phyloP scores from a whole-genome alignment of 768 basidiomycete species.

The Phaeotremella fagi region DNA sequence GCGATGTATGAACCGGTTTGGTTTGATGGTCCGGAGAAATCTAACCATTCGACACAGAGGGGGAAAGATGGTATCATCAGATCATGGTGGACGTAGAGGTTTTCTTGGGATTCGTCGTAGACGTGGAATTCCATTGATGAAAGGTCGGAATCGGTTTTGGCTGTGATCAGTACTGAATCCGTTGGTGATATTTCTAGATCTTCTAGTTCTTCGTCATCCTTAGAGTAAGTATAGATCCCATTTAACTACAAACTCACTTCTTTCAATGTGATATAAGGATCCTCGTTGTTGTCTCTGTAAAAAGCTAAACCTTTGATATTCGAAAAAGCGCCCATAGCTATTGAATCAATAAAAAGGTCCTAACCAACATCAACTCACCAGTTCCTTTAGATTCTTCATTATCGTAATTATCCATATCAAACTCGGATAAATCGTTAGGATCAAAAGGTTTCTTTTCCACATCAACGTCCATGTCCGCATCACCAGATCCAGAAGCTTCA shows the following conservation, averaged over 20 bases:
- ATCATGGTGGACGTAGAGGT: constrained; percentile 94
- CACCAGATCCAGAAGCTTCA: constrained; percentile 52
- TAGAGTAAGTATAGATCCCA: constrained; percentile 32
- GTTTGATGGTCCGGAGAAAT: constrained; percentile 55
- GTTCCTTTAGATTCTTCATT: constrained; percentile 58
- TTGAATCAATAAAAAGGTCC: background rate
- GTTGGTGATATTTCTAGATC: constrained; percentile 83
- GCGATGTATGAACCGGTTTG: constrained; percentile 79
- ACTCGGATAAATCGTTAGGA: constrained; percentile 71
- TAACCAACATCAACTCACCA: constrained; percentile 40
- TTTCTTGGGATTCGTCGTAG: constrained; percentile 69
- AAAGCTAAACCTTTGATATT: constrained; percentile 92
- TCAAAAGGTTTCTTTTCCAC: constrained; percentile 39
- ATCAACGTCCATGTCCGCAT: constrained; percentile 29
- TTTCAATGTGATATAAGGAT: constrained; percentile 95
- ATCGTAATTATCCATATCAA: constrained; percentile 89
- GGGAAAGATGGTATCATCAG: constrained; percentile 96
- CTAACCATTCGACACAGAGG: constrained; percentile 97
- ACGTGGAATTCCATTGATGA: constrained; percentile 94
- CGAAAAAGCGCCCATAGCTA: constrained; percentile 70
- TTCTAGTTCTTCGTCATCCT: constrained; percentile 72
- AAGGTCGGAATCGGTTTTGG: constrained; percentile 94
- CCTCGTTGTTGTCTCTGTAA: constrained; percentile 84
- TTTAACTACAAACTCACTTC: constrained; percentile 56
- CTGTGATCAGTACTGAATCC: constrained; percentile 85